Evolutionary conservation across 139 green algal species (phyloP), one percentile per base, ranked within the genome.

Genomic region (Astrephomene gubernaculifera): DNA sequence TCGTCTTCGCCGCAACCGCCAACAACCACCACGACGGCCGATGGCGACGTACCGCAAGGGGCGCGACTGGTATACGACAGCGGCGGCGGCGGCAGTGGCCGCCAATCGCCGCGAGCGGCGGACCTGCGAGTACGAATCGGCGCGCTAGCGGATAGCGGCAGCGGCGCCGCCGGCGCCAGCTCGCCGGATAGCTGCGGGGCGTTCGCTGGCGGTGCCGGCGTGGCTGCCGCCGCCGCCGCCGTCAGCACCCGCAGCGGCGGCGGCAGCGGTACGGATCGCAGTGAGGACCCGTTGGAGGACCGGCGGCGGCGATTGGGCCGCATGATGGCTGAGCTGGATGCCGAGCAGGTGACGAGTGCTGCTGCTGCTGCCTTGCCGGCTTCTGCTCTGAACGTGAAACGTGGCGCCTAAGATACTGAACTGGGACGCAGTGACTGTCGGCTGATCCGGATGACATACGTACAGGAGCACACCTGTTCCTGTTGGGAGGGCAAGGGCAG

Each of bases 261-360:
- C 39, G 41, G 41, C 69, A 24, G 39, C 69, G 8, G 36, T 22
- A 43, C 63, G 63, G 63, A 39, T 10, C 63, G 63, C 31, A 73
- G 67, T 22, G 39, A 75, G 2, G 78, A 84, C 35, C 78, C 78
- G n/a, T 12, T 84, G 43, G 43, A 84, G 63, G 63, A 24, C 17
- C 43, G 78, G n/a, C 61, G 78, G 33, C 49, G 41, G 78, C 78
- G 78, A 19, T 29, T 84, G 43, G 78, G 78, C 2, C 41, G 25
- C 24, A 2, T 84, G 31, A 84, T 84, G 78, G 78, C 78, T 43
- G 78, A 74, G 8, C 57, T 84, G 63, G 78, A 84, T 61, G 45
- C 29, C 8, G 43, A 84, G 41, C 29, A 84, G 43, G 78, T 84
- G 76, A 17, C 31, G 9, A 14, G 12, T 65, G 49, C 12, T 12